Percentiles rank a stretch among this genome's conserved stretches.
These are phyloP conservation scores for Pythium inflatum DNA, from an alignment of 352 stramenopile species.

Conservation along the genomic window DNA sequence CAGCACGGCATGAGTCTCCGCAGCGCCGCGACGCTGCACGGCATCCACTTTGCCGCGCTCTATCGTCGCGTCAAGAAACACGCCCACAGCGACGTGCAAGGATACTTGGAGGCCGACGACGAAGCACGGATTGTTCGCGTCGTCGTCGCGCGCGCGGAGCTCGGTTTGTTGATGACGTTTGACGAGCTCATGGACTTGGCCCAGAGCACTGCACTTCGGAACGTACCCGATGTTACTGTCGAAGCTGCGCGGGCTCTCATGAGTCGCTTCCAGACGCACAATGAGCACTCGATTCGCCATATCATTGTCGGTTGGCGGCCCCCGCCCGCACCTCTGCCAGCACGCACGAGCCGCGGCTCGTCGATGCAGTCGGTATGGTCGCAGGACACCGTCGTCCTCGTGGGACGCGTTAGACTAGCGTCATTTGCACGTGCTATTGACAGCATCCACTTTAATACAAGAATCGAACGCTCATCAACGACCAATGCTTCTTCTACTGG, in stretches of 20 bases:
- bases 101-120: slow-evolving; percentile 74
- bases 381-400: too few species aligned
- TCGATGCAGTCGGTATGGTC: neutral
- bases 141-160: slow-evolving; percentile 66
- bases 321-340: slow-evolving; percentile 28
- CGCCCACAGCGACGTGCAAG: slow-evolving; percentile 41
- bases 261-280: slow-evolving; percentile 56
- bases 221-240: slow-evolving; percentile 64
- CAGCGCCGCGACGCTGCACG: slow-evolving; percentile 59
- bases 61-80: slow-evolving; percentile 68
- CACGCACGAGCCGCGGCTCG: neutral
- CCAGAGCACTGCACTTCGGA: slow-evolving; percentile 55
- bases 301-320: slow-evolving; percentile 67
- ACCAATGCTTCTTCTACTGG: too few species aligned
- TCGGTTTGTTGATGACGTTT: slow-evolving; percentile 72
- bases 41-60: slow-evolving; percentile 71
- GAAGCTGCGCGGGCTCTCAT: slow-evolving; percentile 51
- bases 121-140: slow-evolving; percentile 71
- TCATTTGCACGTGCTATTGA: too few species aligned
- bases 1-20: slow-evolving; percentile 74
- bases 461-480: too few species aligned
- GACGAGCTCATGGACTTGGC: slow-evolving; percentile 71
- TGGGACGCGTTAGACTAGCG: too few species aligned
- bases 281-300: slow-evolving; percentile 66
- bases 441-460: too few species aligned